Percentiles rank a stretch among this genome's conserved stretches.
These are phyloP conservation scores for Nannochloropsis gaditana DNA, from an alignment of 108 stramenopile species.

Conservation along the genomic window DNA sequence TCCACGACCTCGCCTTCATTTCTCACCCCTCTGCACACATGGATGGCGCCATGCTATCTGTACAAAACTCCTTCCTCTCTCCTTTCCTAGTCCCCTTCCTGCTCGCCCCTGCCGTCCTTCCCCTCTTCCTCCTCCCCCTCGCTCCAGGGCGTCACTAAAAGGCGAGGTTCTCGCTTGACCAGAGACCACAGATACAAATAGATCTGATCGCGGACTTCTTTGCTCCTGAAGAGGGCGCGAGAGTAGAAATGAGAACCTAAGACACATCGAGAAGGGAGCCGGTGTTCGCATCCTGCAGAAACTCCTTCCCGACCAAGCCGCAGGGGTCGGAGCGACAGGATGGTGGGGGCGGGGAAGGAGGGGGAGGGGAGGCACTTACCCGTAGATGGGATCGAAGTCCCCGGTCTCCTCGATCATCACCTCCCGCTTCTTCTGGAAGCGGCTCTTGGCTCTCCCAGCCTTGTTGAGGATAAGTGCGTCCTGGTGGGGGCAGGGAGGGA, in stretches of 20 bases:
- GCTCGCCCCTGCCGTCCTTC: background rate
- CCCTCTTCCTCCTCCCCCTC: background rate
- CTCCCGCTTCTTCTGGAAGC: background rate
- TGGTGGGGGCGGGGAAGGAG: background rate
- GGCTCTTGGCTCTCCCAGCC: slow-evolving; percentile 3
- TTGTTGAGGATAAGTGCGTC: background rate
- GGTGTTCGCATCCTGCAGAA: no score
- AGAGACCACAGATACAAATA: background rate
- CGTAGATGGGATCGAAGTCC: background rate
- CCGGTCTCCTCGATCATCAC: slow-evolving; percentile 1
- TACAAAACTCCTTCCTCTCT: background rate
- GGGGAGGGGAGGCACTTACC: background rate
- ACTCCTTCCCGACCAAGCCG: background rate
- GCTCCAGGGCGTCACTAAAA: background rate
- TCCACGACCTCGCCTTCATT: background rate
- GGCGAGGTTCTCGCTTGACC: background rate
- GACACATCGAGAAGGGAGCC: background rate
- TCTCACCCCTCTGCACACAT: background rate
- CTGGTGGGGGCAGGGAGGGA: background rate
- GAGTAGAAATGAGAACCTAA: background rate
- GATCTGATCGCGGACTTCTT: slow-evolving; percentile 18
- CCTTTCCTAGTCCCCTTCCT: background rate
- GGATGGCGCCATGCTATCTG: background rate
- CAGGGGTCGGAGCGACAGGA: background rate
- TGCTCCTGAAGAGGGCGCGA: background rate